These are phyloP conservation scores for Penicillium crystallinum DNA, from an alignment of 495 filamentous ascomycete genomes.

Conservation along the genomic window DNA sequence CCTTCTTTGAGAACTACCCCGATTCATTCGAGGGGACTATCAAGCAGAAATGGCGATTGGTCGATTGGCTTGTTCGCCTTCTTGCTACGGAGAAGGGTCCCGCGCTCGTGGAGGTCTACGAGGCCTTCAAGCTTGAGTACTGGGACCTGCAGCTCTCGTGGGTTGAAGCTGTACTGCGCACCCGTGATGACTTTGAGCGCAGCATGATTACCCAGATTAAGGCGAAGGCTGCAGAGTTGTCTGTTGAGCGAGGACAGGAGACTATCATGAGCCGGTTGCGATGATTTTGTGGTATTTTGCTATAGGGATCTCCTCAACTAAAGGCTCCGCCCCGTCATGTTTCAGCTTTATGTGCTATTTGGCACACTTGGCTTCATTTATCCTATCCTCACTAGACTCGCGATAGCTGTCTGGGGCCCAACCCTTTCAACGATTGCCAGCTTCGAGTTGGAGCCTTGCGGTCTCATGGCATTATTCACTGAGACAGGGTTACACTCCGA, in stretches of 20 bases:
- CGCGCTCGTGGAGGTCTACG: conserved; percentile 67
- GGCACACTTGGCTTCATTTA: neutral
- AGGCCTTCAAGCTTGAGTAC: conserved; percentile 74
- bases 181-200: conserved; percentile 89
- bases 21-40: conserved; percentile 65
- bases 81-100: conserved; percentile 69
- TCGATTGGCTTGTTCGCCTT: conserved; percentile 71
- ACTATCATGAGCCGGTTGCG: conserved; percentile 90
- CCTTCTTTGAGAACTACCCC: conserved; percentile 55
- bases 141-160: conserved; percentile 94
- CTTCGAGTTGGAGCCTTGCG: too few species aligned
- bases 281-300: conserved; percentile 33
- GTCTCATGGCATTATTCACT: neutral
- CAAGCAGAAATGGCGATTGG: conserved; percentile 87
- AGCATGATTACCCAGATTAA: conserved; percentile 83
- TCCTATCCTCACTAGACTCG: neutral
- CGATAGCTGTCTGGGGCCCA: too few species aligned
- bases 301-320: neutral
- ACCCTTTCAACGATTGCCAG: too few species aligned
- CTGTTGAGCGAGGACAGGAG: conserved; percentile 69
- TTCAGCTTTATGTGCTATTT: neutral
- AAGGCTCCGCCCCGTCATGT: too few species aligned
- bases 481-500: too few species aligned
- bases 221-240: conserved; percentile 76
- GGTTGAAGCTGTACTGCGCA: conserved; percentile 89